A percentile compares a stretch with the other conserved stretches of the same genome.
These are phyloP conservation scores for Blumeriella jaapii DNA, from an alignment of 2,329 filamentous ascomycete species.

Conservation along the genomic window DNA sequence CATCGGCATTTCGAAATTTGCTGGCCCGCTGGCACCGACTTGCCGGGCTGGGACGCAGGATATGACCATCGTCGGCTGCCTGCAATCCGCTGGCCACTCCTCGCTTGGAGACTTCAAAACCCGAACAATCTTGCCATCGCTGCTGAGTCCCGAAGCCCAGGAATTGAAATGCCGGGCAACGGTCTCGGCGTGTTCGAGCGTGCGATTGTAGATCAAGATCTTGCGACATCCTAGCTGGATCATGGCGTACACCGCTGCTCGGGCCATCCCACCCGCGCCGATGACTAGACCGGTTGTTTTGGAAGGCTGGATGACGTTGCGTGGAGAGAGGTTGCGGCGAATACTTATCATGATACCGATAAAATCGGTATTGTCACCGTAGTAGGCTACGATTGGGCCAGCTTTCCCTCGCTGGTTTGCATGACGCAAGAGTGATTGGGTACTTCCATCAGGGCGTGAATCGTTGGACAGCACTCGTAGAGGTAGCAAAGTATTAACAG, in stretches of 20 bases:
- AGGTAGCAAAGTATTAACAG: constrained; percentile 65
- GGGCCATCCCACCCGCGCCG: constrained; percentile 64
- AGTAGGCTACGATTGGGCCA: constrained; percentile 56
- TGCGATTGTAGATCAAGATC: constrained; percentile 66
- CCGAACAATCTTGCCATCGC: constrained; percentile 22
- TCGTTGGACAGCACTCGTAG: constrained; percentile 35
- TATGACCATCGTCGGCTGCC: constrained; percentile 60
- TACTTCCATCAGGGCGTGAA: constrained; percentile 38
- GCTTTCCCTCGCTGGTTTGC: constrained; percentile 46
- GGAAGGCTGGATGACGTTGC: constrained; percentile 47
- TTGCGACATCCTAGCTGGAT: constrained; percentile 65
- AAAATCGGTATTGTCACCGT: constrained; percentile 76
- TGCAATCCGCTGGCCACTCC: constrained; percentile 52
- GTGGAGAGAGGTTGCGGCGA: constrained; percentile 59
- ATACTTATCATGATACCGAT: constrained; percentile 67
- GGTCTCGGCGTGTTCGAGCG: constrained; percentile 48
- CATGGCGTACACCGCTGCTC: constrained; percentile 68
- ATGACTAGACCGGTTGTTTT: constrained; percentile 42
- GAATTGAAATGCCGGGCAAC: constrained; percentile 61
- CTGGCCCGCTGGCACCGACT: constrained; percentile 49
- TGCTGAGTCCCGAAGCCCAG: constrained; percentile 23
- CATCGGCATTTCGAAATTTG: constrained; percentile 57
- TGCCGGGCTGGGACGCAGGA: constrained; percentile 65
- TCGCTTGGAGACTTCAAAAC: constrained; percentile 48
- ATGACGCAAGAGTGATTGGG: constrained; percentile 27